phyloP scores from a whole-genome alignment of 768 basidiomycete species.

The Symmetrospora coprosmae region DNA sequence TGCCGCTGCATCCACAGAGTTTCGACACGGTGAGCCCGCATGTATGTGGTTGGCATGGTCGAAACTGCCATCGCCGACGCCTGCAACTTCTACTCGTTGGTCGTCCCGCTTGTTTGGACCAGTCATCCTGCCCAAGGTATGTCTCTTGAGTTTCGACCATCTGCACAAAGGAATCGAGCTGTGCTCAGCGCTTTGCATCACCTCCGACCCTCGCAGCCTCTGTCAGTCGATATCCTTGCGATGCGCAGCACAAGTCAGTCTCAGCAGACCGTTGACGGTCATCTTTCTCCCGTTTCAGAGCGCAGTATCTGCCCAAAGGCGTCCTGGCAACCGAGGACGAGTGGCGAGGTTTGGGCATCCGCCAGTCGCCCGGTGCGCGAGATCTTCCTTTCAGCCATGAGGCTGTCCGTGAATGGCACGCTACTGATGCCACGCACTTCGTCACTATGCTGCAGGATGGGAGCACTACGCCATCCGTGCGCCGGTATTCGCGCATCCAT shows the following conservation, averaged over 20 bases:
- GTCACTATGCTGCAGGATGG: not conserved
- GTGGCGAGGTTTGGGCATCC: constrained; percentile 93
- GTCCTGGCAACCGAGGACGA: constrained; percentile 72
- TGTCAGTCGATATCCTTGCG: no score
- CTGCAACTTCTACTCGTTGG: no score
- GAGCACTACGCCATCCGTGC: constrained; percentile 1
- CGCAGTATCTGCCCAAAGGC: constrained; percentile 81
- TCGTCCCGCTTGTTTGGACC: no score
- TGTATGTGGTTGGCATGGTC: no score
- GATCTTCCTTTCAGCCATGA: not conserved
- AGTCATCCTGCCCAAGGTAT: constrained; percentile 90
- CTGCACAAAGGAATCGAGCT: not conserved
- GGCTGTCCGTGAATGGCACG: no score
- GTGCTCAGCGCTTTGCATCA: not conserved
- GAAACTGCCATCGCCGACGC: no score
- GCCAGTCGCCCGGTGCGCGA: constrained; percentile 43
- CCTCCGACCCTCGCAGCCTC: no score
- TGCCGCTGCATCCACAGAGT: no score
- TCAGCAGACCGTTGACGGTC: not conserved
- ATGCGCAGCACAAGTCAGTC: no score
- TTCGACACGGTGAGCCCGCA: no score
- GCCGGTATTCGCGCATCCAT: not conserved
- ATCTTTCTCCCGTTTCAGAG: constrained; percentile 23
- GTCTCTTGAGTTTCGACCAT: constrained; percentile 44
- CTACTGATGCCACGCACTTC: not conserved